Percentiles rank a stretch among this genome's conserved stretches.
Conservation (phyloP, 202 grass and related monocot genomes). For the Schoenoplectus tabernaemontani region DNA sequence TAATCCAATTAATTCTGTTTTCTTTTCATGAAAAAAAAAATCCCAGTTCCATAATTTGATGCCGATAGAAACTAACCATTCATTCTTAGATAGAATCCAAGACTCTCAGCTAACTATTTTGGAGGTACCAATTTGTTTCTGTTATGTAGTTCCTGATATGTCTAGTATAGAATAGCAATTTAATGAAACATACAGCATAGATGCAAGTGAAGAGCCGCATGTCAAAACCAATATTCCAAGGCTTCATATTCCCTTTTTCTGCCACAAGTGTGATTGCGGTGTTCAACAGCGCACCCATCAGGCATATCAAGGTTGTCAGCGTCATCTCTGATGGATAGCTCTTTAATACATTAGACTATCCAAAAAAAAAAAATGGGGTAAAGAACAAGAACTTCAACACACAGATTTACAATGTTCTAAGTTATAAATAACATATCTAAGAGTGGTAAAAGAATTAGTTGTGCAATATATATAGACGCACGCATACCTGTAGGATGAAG, state of each 20-base stretch:
- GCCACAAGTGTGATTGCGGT: constrained; percentile 48
- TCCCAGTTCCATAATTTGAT: constrained; percentile 6
- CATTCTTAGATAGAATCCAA: neutral
- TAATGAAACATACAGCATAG: constrained; percentile 51
- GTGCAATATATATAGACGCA: too few species aligned
- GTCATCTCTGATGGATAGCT: constrained; percentile 79
- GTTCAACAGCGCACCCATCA: constrained; percentile 48
- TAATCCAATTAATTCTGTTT: neutral
- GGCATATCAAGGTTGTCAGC: constrained; percentile 67
- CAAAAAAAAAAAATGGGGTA: neutral
- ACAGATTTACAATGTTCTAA: neutral
- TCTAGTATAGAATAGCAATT: neutral
- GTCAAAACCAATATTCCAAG: constrained; percentile 81
- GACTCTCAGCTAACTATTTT: neutral
- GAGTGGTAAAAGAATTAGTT: neutral
- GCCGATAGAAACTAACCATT: neutral
- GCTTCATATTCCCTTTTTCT: constrained; percentile 43
- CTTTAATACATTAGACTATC: constrained; percentile 52
- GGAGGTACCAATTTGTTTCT: neutral
- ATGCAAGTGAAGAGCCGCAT: constrained; percentile 71
- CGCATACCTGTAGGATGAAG: constrained; percentile 77
- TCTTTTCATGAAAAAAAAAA: neutral
- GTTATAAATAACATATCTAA: neutral
- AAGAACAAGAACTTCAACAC: neutral
- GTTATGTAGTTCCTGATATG: neutral